These are phyloP conservation scores for Vaccinium corymbosum DNA, from an alignment of 148 eudicot species.

Conservation along the genomic window DNA sequence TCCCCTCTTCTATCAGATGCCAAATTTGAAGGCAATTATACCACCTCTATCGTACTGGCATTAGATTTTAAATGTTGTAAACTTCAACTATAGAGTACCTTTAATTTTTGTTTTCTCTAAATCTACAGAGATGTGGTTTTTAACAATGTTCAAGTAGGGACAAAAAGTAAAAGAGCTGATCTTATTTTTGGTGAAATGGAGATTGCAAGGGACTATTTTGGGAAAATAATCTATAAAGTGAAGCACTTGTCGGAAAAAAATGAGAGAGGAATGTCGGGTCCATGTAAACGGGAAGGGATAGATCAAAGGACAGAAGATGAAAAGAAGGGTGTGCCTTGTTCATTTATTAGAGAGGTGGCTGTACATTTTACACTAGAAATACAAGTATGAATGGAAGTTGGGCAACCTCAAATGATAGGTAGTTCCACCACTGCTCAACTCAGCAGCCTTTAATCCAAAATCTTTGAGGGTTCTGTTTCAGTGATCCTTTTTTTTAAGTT, in stretches of 20 bases:
- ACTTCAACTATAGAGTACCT: neutral
- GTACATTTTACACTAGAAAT: neutral
- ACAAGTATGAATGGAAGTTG: neutral
- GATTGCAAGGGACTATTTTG: neutral
- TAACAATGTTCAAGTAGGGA: neutral
- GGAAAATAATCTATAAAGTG: neutral
- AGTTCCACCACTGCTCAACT: too few relatives aligned
- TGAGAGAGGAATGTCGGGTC: neutral
- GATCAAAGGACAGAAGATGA: neutral
- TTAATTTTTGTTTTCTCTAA: neutral
- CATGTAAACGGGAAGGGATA: neutral
- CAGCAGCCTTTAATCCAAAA: neutral
- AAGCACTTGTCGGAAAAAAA: neutral
- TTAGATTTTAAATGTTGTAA: neutral
- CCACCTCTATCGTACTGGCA: neutral
- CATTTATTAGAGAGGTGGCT: neutral
- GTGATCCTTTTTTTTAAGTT: neutral
- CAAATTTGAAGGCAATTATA: neutral
- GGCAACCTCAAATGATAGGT: too few relatives aligned
- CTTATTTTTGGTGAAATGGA: neutral
- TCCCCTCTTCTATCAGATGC: neutral
- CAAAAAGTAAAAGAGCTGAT: neutral
- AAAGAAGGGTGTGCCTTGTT: neutral
- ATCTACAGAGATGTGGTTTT: neutral
- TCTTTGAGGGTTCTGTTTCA: conserved; percentile 4